Conservation (phyloP, 2,329 filamentous ascomycete species). For the Venturia aucupariae region DNA sequence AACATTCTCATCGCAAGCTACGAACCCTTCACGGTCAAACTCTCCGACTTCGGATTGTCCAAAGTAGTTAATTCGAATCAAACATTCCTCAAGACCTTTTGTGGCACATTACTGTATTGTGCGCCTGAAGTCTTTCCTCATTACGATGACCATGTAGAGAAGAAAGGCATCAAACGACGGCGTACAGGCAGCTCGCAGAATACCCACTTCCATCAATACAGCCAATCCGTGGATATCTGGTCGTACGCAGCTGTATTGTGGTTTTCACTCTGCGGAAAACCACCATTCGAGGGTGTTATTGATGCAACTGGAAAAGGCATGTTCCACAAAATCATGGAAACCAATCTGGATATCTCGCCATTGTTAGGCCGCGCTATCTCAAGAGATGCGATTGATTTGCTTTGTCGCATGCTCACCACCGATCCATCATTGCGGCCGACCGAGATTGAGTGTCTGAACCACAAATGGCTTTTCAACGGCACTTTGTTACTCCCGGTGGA, state of each 20-base stretch:
- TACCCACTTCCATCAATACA: slow-evolving; percentile 56
- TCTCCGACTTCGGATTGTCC: slow-evolving; percentile 93
- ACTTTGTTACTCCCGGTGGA: slow-evolving; percentile 28
- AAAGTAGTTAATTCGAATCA: slow-evolving; percentile 87
- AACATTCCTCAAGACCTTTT: slow-evolving; percentile 92
- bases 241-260: slow-evolving; percentile 89
- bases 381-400: slow-evolving; percentile 59
- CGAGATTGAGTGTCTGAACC: slow-evolving; percentile 57
- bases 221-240: slow-evolving; percentile 91
- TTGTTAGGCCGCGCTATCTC: slow-evolving; percentile 54
- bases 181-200: slow-evolving; percentile 36
- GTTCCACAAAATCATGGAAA: slow-evolving; percentile 78
- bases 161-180: slow-evolving; percentile 53
- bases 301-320: slow-evolving; percentile 72
- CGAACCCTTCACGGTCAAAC: slow-evolving; percentile 71
- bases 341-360: slow-evolving; percentile 55
- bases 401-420: slow-evolving; percentile 70
- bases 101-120: slow-evolving; percentile 90
- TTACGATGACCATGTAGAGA: slow-evolving; percentile 52
- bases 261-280: slow-evolving; percentile 67
- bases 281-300: slow-evolving; percentile 71
- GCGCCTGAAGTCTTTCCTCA: slow-evolving; percentile 92
- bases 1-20: slow-evolving; percentile 78
- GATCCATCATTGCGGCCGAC: slow-evolving; percentile 70
- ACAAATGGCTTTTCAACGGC: slow-evolving; percentile 62